These are phyloP conservation scores for Torulaspora delbrueckii DNA, from an alignment of 805 yeast species.

Conservation along the genomic window DNA sequence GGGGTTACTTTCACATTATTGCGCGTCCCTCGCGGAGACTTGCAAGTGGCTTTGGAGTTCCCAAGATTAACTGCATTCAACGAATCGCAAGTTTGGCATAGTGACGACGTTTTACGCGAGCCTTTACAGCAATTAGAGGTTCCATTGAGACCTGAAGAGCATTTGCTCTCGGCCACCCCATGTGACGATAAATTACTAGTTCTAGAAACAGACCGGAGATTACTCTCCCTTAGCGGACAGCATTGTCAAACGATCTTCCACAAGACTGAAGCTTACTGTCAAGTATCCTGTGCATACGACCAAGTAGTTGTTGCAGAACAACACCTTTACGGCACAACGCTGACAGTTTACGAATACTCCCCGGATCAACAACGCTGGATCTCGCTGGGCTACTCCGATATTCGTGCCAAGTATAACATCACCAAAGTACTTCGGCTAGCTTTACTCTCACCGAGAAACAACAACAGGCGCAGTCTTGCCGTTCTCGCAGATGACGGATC, in stretches of 20 bases:
- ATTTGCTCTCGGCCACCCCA: conserved; percentile 5
- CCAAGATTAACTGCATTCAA: conserved; percentile 9
- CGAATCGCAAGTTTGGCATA: conserved; percentile 5
- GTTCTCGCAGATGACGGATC: conserved; percentile 8
- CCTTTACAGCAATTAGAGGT: background rate
- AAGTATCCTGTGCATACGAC: background rate
- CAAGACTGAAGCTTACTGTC: conserved; percentile 4
- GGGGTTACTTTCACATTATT: background rate
- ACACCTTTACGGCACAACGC: conserved; percentile 22
- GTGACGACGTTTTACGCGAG: conserved; percentile 4
- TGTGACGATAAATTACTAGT: background rate
- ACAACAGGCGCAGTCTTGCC: background rate
- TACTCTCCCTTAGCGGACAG: conserved; percentile 1
- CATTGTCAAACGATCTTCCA: conserved; percentile 6
- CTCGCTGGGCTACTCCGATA: conserved; percentile 20
- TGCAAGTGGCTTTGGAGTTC: conserved; percentile 6
- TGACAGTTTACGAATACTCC: conserved; percentile 16
- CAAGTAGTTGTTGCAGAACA: conserved; percentile 15
- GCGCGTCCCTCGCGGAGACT: conserved; percentile 1
- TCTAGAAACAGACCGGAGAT: conserved; percentile 8
- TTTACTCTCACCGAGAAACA: conserved; percentile 1
- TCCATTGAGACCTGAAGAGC: conserved; percentile 8
- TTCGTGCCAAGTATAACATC: conserved; percentile 21
- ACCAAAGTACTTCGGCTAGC: conserved; percentile 11
- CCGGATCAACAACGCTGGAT: conserved; percentile 16